Evolutionary conservation across 345 rosid genomes (phyloP).

Genomic region (Salix brachista): DNA sequence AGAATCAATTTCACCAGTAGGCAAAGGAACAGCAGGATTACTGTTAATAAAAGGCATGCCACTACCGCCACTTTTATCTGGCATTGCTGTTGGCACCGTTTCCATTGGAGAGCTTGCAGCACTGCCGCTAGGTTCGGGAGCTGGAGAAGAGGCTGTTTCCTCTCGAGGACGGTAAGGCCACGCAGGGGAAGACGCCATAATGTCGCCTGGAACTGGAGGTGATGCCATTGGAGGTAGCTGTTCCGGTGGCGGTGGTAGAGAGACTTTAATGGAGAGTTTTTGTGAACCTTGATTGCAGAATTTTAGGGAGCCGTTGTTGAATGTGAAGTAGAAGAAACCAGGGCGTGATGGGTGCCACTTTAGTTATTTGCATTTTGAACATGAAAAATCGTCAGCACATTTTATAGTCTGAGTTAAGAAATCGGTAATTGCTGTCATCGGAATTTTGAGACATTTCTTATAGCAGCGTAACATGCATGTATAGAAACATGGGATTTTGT

Average conservation of each 20-base stretch:
- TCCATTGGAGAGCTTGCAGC: conserved; percentile 35
- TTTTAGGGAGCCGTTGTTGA: conserved; percentile 60
- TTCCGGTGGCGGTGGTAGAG: conserved; percentile 31
- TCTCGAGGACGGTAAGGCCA: conserved; percentile 82
- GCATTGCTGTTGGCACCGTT: conserved; percentile 36
- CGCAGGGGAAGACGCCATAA: conserved; percentile 58
- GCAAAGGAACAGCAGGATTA: conserved; percentile 93
- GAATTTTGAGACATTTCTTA: not conserved
- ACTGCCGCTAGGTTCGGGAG: conserved; percentile 42
- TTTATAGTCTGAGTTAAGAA: not conserved
- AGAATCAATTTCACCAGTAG: conserved; percentile 94
- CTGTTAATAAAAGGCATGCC: conserved; percentile 84
- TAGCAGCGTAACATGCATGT: not conserved
- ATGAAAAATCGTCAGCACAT: not conserved
- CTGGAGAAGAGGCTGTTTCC: conserved; percentile 48
- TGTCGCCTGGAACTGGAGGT: conserved; percentile 59
- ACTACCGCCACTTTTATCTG: conserved; percentile 61
- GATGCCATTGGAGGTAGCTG: conserved; percentile 21
- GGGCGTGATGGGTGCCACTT: conserved; percentile 92
- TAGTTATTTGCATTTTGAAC: not conserved
- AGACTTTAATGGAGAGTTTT: conserved; percentile 62
- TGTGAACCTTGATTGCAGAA: conserved; percentile 46
- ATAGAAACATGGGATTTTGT: not conserved
- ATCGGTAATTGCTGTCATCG: not conserved
- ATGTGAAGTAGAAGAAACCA: conserved; percentile 81